Conservation (phyloP, 805 yeast species). For the Saccharomycopsis sp. region DNA sequence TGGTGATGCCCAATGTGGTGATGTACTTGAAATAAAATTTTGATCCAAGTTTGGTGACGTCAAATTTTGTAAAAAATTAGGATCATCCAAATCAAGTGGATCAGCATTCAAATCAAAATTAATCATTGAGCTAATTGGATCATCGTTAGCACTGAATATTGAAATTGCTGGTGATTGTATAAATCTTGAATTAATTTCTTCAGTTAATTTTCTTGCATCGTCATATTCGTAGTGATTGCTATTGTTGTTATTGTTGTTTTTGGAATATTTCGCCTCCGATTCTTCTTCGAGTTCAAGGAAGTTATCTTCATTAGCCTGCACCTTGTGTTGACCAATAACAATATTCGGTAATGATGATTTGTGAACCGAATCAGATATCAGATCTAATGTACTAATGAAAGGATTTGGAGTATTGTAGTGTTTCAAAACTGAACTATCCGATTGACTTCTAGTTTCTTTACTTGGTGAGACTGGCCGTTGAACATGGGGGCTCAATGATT, state of each 20-base stretch:
- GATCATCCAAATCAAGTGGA: background rate
- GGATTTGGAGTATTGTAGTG: background rate
- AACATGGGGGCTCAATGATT: background rate
- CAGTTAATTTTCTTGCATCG: conserved; percentile 1
- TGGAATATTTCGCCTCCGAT: background rate
- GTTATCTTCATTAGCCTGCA: no score
- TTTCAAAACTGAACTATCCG: background rate
- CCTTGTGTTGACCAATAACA: background rate
- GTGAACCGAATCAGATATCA: background rate
- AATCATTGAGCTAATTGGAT: background rate
- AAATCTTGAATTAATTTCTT: conserved; percentile 1
- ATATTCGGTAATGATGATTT: background rate
- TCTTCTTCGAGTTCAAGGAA: background rate
- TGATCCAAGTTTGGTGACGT: background rate
- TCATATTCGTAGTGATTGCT: background rate
- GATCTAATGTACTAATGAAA: background rate
- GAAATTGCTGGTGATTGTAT: background rate
- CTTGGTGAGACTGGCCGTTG: background rate
- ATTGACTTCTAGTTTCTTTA: background rate
- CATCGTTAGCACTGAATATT: background rate
- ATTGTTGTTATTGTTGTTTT: background rate
- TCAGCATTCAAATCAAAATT: background rate
- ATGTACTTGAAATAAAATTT: background rate
- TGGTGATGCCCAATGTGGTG: background rate
- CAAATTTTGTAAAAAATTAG: background rate